A percentile compares a stretch with the other conserved stretches of the same genome.
These are phyloP conservation scores for Pigoraptor vietnamica DNA, from an alignment of 78 protist genomes.

Conservation along the genomic window DNA sequence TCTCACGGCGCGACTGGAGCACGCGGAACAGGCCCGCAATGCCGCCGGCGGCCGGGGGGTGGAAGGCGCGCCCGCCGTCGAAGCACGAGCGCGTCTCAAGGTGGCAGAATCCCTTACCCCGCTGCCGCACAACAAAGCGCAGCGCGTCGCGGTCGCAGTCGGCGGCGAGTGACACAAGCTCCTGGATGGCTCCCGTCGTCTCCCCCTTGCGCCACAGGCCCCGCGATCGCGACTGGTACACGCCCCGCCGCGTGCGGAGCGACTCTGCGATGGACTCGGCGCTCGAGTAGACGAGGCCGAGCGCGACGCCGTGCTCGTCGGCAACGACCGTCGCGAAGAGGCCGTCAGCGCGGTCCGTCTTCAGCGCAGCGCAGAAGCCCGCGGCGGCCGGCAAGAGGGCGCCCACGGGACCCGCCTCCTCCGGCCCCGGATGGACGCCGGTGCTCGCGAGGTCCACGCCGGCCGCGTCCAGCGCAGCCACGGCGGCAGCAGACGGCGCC, in stretches of 20 bases:
- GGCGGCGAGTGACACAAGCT: conserved; percentile 7
- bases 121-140: conserved; percentile 44
- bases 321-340: conserved; percentile 58
- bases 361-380: background rate
- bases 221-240: conserved; percentile 52
- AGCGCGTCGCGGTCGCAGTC: conserved; percentile 66
- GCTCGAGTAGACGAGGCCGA: conserved; percentile 51
- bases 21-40: background rate
- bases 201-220: conserved; percentile 72
- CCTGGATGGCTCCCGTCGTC: conserved; percentile 56
- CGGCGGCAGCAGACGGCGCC: background rate
- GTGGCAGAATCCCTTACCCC: conserved; percentile 55
- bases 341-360: conserved; percentile 51
- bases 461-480: background rate
- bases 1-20: background rate
- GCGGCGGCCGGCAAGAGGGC: background rate
- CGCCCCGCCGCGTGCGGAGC: conserved; percentile 31
- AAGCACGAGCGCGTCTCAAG: conserved; percentile 23
- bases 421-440: background rate
- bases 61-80: background rate
- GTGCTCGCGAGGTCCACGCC: background rate
- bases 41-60: conserved; percentile 12
- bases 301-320: conserved; percentile 37
- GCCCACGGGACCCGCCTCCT: background rate
- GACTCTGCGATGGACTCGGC: conserved; percentile 23